A percentile compares a stretch with the other conserved stretches of the same genome.
phyloP scores from a whole-genome alignment of 2,329 filamentous ascomycete species.

The Pseudogymnoascus sp. region DNA sequence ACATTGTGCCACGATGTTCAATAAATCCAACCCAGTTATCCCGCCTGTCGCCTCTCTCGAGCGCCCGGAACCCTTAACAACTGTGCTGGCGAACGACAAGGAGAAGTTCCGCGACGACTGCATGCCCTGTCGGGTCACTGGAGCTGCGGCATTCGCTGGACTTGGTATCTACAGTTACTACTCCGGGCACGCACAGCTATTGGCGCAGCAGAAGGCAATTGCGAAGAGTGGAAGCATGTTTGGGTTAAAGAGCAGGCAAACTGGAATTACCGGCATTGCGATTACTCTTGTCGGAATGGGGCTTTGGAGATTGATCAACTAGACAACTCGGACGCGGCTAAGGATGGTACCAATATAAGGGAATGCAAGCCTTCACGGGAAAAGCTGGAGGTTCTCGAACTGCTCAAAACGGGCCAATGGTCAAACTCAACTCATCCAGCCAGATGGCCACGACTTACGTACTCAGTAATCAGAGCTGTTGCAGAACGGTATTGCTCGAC shows the following conservation, averaged over 20 bases:
- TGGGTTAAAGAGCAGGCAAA: slow-evolving; percentile 60
- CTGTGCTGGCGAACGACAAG: slow-evolving; percentile 21
- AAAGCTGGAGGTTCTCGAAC: not conserved
- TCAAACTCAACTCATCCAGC: not conserved
- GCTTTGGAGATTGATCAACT: slow-evolving; percentile 41
- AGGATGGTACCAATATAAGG: not conserved
- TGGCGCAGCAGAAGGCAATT: slow-evolving; percentile 56
- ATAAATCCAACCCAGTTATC: slow-evolving; percentile 11
- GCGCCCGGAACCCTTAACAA: slow-evolving; percentile 20
- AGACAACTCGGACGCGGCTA: not conserved
- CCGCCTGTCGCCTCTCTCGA: slow-evolving; percentile 17
- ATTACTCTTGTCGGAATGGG: slow-evolving; percentile 61
- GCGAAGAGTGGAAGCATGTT: slow-evolving; percentile 61
- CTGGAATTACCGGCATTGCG: slow-evolving; percentile 61
- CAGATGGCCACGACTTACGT: not conserved
- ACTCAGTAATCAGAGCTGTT: not conserved
- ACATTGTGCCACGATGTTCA: not conserved
- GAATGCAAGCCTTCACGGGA: not conserved
- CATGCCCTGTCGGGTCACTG: slow-evolving; percentile 37
- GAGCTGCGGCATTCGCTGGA: slow-evolving; percentile 65
- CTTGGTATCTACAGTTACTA: slow-evolving; percentile 71
- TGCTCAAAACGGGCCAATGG: not conserved
- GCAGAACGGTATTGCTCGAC: not conserved
- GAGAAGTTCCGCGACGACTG: slow-evolving; percentile 32
- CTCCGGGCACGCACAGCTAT: slow-evolving; percentile 64